Percentiles rank a stretch among this genome's conserved stretches.
Conservation (phyloP, 345 rosid species). For the Jatropha curcas region DNA sequence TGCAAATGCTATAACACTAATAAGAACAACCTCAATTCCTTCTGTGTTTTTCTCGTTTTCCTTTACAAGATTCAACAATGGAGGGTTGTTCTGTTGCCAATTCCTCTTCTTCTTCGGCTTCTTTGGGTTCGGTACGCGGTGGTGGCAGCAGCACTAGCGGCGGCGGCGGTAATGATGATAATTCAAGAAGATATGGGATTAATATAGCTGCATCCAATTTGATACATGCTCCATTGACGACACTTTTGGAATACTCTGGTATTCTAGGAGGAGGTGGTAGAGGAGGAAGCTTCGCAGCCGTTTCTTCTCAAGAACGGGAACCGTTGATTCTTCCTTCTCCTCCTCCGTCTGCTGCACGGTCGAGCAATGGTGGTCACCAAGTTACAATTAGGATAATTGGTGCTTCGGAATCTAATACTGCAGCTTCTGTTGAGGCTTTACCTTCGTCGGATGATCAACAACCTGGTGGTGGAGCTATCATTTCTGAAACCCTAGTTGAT, state of each 20-base stretch:
- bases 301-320: slow-evolving; percentile 15
- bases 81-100: slow-evolving; percentile 4
- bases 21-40: neutral
- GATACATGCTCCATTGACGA: slow-evolving; percentile 33
- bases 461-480: slow-evolving; percentile 20
- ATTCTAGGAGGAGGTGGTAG: slow-evolving; percentile 7
- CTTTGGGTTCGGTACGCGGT: neutral
- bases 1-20: too few species aligned
- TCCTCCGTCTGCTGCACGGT: neutral
- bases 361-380: slow-evolving; percentile 1
- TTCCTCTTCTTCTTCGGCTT: neutral
- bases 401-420: slow-evolving; percentile 17
- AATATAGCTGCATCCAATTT: slow-evolving; percentile 30
- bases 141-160: neutral
- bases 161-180: neutral
- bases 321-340: slow-evolving; percentile 13
- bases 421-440: slow-evolving; percentile 7
- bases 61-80: neutral
- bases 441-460: slow-evolving; percentile 6
- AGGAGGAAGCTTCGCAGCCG: neutral
- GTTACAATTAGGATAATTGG: slow-evolving; percentile 51
- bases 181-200: slow-evolving; percentile 28
- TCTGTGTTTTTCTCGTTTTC: neutral
- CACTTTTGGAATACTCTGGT: slow-evolving; percentile 41
- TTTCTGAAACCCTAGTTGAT: slow-evolving; percentile 17